Evolutionary conservation across 2,329 filamentous ascomycete species (phyloP), one percentile per base, ranked within the genome.

Genomic region (Escovopsis sp.): DNA sequence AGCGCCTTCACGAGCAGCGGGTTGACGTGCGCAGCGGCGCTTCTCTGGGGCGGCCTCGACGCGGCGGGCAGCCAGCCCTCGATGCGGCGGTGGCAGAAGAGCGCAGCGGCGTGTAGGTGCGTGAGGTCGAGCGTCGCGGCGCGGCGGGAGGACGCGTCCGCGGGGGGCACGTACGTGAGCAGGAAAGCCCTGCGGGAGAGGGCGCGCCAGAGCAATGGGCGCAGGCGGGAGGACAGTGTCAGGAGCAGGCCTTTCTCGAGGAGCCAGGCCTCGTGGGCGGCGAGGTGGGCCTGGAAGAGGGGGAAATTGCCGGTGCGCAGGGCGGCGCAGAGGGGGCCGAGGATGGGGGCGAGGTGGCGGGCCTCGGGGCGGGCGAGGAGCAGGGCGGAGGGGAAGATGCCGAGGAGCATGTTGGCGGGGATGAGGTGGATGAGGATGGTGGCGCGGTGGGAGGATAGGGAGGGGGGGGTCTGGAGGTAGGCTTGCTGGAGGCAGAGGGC

Each of bases 381-480:
- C 3, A 54, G 40, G 8, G 60, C 50, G 1, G 79, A 79, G 1
- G 88, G 87, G 44, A 94, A 84, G 21, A 84, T 77, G 16, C 86
- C 88, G 32, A 93, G 67, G 27, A 93, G 75, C 36, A 94, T 67
- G 51, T 93, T 94, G 45, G 76, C 71, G 1, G 85, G 72, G 39
- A 93, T 77, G 27, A 94, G 72, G 53, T 87, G 88, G 30, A 81
- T 80, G 27, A 94, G 73, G 40, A 94, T 87, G 35, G 79, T 65
- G 15, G 76, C 72, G 41, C 85, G 75, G 53, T 96, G 88, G 27
- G 70, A 72, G 41, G 74, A 71, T 44, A 83, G 82, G 14, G 49
- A 50, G 0, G 58, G 47, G 1, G 67, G 69, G 0, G 68, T 72
- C 55, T 92, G 79, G 34, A 77, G 61, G 55, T 93, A 94, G 3